A percentile compares a stretch with the other conserved stretches of the same genome.
phyloP scores from a whole-genome alignment of 805 yeast genomes.

The Limtongia smithiae region DNA sequence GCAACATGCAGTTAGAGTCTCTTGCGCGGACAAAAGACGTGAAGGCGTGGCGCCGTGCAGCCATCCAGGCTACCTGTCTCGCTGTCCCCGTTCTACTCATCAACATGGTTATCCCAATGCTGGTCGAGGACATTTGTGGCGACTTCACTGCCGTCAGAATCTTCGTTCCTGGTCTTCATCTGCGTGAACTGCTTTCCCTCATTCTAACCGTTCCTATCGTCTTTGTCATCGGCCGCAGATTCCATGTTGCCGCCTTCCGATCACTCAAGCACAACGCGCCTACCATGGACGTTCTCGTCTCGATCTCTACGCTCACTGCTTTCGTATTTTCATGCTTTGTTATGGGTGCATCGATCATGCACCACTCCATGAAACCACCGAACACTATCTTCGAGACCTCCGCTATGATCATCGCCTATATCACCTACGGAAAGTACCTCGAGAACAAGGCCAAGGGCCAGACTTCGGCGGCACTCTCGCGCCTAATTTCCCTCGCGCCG shows the following conservation, averaged over 20 bases:
- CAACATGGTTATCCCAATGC: slow-evolving; percentile 40
- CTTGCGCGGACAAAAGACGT: slow-evolving; percentile 71
- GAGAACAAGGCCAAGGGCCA: slow-evolving; percentile 92
- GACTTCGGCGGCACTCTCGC: slow-evolving; percentile 83
- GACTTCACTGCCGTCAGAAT: slow-evolving; percentile 34
- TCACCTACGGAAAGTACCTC: slow-evolving; percentile 83
- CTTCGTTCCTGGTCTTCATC: slow-evolving; percentile 57
- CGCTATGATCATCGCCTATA: slow-evolving; percentile 77
- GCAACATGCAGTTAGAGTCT: slow-evolving; percentile 63
- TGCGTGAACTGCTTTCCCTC: slow-evolving; percentile 62
- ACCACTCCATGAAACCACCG: slow-evolving; percentile 45
- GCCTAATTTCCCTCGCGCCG: slow-evolving; percentile 76
- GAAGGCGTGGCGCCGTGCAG: slow-evolving; percentile 60
- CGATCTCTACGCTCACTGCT: slow-evolving; percentile 76
- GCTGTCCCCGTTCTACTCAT: slow-evolving; percentile 58
- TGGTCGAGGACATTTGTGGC: slow-evolving; percentile 27
- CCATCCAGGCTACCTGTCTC: slow-evolving; percentile 49
- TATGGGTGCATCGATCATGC: slow-evolving; percentile 43
- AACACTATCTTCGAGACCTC: slow-evolving; percentile 76
- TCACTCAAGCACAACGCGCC: slow-evolving; percentile 67
- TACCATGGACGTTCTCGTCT: slow-evolving; percentile 90
- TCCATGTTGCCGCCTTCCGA: slow-evolving; percentile 59
- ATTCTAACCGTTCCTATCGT: slow-evolving; percentile 58
- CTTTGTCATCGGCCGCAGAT: slow-evolving; percentile 62
- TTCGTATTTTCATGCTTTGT: slow-evolving; percentile 69